Conservation (phyloP, 495 filamentous ascomycete genomes). For the Neurospora cerealis region DNA sequence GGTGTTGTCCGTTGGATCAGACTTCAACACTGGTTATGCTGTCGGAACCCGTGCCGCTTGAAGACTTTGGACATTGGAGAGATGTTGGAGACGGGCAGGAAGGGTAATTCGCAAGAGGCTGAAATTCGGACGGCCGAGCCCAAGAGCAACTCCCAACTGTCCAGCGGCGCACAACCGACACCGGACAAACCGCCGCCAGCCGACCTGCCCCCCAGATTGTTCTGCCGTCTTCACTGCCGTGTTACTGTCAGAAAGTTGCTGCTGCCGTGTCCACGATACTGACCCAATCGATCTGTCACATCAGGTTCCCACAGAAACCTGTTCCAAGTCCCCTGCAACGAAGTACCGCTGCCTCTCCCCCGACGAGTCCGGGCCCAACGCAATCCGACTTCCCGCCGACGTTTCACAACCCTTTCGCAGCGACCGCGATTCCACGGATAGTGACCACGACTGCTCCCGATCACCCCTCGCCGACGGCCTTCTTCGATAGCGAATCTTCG, state of each 20-base stretch:
- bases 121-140: not conserved
- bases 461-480: constrained; percentile 16
- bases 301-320: constrained; percentile 30
- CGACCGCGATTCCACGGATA: constrained; percentile 24
- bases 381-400: constrained; percentile 25
- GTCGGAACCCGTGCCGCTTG: not conserved
- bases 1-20: not conserved
- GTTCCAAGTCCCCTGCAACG: constrained; percentile 34
- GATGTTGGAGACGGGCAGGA: not conserved
- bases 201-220: constrained; percentile 9
- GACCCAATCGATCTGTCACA: constrained; percentile 17
- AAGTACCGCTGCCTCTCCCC: constrained; percentile 27
- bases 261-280: constrained; percentile 28
- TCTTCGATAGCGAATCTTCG: constrained; percentile 28
- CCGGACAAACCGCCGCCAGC: constrained; percentile 5
- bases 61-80: not conserved
- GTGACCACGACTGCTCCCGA: constrained; percentile 25
- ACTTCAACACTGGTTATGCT: not conserved
- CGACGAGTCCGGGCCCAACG: constrained; percentile 33
- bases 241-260: constrained; percentile 15
- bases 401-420: constrained; percentile 7
- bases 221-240: constrained; percentile 23
- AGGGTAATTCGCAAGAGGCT: not conserved
- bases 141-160: not conserved
- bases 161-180: constrained; percentile 1